Evolutionary conservation across 164 flowering plant species (phyloP).

Genomic region (Protea cynaroides): DNA sequence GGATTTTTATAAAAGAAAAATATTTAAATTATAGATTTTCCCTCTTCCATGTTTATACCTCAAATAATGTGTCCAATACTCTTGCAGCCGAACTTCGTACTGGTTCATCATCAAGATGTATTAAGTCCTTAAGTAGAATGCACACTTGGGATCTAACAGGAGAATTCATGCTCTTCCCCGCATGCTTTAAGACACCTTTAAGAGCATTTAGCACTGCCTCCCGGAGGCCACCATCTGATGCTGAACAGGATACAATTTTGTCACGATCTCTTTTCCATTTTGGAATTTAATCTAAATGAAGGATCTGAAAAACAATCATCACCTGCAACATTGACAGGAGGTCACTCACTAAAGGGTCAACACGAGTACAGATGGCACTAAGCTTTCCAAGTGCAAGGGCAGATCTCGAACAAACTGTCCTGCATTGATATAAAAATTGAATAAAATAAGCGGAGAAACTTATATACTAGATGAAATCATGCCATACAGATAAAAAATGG

Average conservation of each 20-base stretch:
- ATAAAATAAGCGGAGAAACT: conserved; percentile 9
- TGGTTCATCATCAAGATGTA: conserved; percentile 75
- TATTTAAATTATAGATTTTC: not conserved
- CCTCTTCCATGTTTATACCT: conserved; percentile 35
- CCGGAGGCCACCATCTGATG: conserved; percentile 73
- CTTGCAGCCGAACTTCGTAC: conserved; percentile 68
- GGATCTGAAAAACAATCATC: conserved; percentile 10
- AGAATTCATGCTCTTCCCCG: conserved; percentile 73
- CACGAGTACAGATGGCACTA: conserved; percentile 88
- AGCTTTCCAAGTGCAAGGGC: conserved; percentile 99
- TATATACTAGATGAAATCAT: not conserved
- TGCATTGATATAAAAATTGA: conserved; percentile 26
- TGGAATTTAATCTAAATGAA: not conserved
- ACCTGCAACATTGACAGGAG: conserved; percentile 88
- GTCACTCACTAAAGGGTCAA: conserved; percentile 96
- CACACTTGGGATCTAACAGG: conserved; percentile 55
- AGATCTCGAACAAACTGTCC: conserved; percentile 90
- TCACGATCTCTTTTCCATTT: not conserved
- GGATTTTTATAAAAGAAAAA: not conserved
- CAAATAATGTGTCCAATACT: conserved; percentile 70
- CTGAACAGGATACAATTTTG: conserved; percentile 20
- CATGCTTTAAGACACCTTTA: conserved; percentile 91
- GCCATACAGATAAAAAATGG: not conserved
- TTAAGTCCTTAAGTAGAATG: conserved; percentile 47
- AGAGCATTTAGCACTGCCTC: conserved; percentile 86